A percentile compares a stretch with the other conserved stretches of the same genome.
Conservation (phyloP, 306 rosid species). For the Comarum palustre region DNA sequence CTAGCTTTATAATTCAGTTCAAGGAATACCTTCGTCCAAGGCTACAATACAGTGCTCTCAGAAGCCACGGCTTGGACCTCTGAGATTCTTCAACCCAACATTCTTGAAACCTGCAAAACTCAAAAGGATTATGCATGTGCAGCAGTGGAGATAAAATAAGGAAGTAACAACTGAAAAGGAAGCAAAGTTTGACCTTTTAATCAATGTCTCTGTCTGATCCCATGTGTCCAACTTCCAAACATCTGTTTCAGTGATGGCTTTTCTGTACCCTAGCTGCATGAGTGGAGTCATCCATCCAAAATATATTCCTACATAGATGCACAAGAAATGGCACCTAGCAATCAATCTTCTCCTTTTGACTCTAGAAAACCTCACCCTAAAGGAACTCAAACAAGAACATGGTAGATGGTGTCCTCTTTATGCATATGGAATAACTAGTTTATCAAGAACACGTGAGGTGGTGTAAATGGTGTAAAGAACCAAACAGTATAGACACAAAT, state of each 20-base stretch:
- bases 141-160: slow-evolving; percentile 18
- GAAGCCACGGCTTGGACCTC: slow-evolving; percentile 71
- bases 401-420: background rate
- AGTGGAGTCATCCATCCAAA: slow-evolving; percentile 90
- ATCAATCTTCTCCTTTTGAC: background rate
- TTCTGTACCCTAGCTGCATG: slow-evolving; percentile 69
- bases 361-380: background rate
- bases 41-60: slow-evolving; percentile 73
- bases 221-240: slow-evolving; percentile 86
- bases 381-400: background rate
- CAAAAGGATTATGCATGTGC: slow-evolving; percentile 16
- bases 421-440: background rate
- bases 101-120: slow-evolving; percentile 53
- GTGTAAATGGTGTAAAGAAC: background rate
- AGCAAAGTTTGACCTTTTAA: slow-evolving; percentile 42
- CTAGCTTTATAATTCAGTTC: background rate
- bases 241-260: slow-evolving; percentile 68
- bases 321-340: slow-evolving; percentile 1
- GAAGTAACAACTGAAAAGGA: slow-evolving; percentile 18
- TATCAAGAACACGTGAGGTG: background rate
- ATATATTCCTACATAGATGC: slow-evolving; percentile 49
- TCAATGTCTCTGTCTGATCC: slow-evolving; percentile 66
- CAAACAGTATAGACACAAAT: background rate
- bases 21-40: slow-evolving; percentile 65
- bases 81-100: slow-evolving; percentile 68